These are phyloP conservation scores for Hanseniaspora jakobsenii DNA, from an alignment of 805 yeast species.

Conservation along the genomic window DNA sequence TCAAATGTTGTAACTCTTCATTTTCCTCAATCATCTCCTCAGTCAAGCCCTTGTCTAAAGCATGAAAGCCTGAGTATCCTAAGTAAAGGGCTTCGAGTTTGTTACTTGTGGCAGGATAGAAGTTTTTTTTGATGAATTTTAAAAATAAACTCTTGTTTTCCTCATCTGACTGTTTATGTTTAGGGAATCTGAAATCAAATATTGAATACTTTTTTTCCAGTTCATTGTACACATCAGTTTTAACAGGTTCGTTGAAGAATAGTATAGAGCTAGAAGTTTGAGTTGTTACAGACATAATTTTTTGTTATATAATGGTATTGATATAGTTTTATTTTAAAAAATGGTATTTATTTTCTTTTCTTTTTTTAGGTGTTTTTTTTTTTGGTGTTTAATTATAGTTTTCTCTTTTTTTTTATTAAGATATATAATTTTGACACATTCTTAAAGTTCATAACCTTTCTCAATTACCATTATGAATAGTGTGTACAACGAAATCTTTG, in stretches of 20 bases:
- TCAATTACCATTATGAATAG: no score
- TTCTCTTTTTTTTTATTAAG: no score
- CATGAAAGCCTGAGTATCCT: constrained; percentile 45
- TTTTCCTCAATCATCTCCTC: constrained; percentile 31
- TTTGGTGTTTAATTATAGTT: no score
- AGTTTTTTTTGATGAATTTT: constrained; percentile 3
- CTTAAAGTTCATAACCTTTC: no score
- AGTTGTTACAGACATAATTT: neutral
- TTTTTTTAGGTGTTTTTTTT: neutral
- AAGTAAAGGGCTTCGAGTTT: constrained; percentile 40
- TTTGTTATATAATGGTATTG: neutral
- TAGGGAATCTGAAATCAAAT: constrained; percentile 3
- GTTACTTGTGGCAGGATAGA: constrained; percentile 17
- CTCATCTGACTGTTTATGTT: neutral
- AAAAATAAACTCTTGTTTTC: constrained; percentile 8
- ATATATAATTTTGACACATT: no score
- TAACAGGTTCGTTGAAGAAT: constrained; percentile 13
- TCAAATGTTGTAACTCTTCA: constrained; percentile 34
- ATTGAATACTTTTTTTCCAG: constrained; percentile 1
- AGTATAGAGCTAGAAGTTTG: constrained; percentile 3
- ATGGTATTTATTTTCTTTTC: neutral
- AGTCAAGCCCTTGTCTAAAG: constrained; percentile 38
- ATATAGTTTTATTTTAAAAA: neutral
- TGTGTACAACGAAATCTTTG: no score
- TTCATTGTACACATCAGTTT: constrained; percentile 3